Percentiles rank a stretch among this genome's conserved stretches.
Conservation (phyloP, 1,284 basidiomycete species). For the Trichosporon sp. region DNA sequence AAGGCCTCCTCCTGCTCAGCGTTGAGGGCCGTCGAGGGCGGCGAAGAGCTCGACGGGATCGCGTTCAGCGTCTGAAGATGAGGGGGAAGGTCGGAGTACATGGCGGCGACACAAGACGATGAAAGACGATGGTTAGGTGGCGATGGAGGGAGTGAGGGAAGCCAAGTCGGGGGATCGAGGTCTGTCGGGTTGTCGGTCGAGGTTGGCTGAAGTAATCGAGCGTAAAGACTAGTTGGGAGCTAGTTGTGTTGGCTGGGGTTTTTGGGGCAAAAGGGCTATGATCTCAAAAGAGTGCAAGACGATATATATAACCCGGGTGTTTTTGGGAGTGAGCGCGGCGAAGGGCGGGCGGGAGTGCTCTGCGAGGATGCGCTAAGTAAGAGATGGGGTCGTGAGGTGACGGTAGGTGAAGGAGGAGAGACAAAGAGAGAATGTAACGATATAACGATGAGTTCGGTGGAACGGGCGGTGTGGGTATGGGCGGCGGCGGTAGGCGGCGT, state of each 20-base stretch:
- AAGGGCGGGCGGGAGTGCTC: neutral
- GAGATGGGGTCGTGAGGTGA: neutral
- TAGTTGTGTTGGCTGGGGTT: neutral
- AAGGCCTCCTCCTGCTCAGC: constrained; percentile 51
- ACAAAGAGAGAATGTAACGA: constrained; percentile 11
- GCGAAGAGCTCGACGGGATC: constrained; percentile 39
- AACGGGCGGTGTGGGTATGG: constrained; percentile 4
- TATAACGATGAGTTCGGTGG: constrained; percentile 10
- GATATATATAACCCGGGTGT: constrained; percentile 2
- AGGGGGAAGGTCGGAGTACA: constrained; percentile 32
- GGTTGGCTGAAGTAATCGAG: constrained; percentile 13
- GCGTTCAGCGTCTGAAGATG: constrained; percentile 35
- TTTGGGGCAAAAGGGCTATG: neutral
- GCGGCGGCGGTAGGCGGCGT: neutral
- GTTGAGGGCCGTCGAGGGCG: constrained; percentile 40
- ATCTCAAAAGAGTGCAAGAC: neutral
- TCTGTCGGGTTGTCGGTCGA: constrained; percentile 1
- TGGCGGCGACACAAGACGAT: constrained; percentile 16
- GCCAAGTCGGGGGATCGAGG: constrained; percentile 2
- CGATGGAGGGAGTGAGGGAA: constrained; percentile 6
- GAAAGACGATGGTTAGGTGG: neutral
- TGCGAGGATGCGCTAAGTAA: neutral
- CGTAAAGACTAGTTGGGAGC: neutral
- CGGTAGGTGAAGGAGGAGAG: neutral
- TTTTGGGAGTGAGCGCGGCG: neutral